Evolutionary conservation across 1,284 basidiomycete species (phyloP).

Genomic region (Cystobasidiaceae sp.): DNA sequence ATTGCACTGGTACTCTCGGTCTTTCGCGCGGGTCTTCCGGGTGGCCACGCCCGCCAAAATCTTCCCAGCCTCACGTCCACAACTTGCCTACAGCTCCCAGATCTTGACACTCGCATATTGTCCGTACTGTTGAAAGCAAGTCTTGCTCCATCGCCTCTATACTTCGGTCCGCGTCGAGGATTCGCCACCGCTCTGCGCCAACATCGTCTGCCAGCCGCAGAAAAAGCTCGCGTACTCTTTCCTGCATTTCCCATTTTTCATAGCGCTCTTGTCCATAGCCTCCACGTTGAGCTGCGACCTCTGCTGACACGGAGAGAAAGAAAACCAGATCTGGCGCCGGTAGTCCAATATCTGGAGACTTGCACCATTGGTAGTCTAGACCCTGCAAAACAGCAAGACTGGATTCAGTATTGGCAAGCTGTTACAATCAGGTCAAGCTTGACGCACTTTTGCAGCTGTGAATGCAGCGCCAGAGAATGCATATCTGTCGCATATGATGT

Average conservation of each 20-base stretch:
- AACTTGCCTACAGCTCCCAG: constrained; percentile 28
- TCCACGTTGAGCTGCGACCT: constrained; percentile 64
- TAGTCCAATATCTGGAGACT: constrained; percentile 73
- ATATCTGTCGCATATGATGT: constrained; percentile 86
- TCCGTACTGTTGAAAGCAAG: constrained; percentile 56
- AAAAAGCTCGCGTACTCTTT: constrained; percentile 44
- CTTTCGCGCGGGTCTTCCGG: no score
- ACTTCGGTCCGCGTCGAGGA: constrained; percentile 41
- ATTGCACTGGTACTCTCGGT: no score
- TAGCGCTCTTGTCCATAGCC: constrained; percentile 82
- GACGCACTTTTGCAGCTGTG: constrained; percentile 68
- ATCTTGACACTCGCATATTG: constrained; percentile 39
- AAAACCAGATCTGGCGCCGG: constrained; percentile 83
- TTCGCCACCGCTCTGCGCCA: constrained; percentile 3
- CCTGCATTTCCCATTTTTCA: constrained; percentile 47
- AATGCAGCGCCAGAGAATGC: constrained; percentile 96
- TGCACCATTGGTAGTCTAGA: constrained; percentile 67
- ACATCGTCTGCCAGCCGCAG: constrained; percentile 8
- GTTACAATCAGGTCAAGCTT: constrained; percentile 44
- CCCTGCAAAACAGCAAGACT: constrained; percentile 46
- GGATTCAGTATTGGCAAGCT: not conserved
- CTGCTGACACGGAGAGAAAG: constrained; percentile 77
- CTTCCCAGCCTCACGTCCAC: constrained; percentile 28
- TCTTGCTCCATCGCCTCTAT: constrained; percentile 57
- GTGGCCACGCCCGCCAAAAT: not conserved